phyloP scores from a whole-genome alignment of 176 grass and related monocot genomes.

The Carex littledalei region DNA sequence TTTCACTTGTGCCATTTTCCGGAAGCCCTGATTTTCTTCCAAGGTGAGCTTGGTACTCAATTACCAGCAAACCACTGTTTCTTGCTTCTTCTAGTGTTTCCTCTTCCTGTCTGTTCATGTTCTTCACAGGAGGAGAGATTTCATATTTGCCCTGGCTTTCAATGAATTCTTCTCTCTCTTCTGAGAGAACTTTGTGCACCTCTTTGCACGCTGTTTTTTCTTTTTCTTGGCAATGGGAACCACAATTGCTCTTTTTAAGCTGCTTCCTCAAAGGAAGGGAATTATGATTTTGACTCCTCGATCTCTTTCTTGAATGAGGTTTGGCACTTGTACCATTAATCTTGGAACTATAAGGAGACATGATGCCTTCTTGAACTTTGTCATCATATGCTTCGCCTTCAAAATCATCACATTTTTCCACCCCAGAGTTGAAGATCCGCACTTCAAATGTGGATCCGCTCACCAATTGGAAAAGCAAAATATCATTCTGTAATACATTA shows the following conservation, averaged over 20 bases:
- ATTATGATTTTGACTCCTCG: no score
- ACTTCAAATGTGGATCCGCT: conserved; percentile 28
- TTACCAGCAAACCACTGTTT: not conserved
- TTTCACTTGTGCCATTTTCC: not conserved
- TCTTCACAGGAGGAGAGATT: not conserved
- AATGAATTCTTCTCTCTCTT: not conserved
- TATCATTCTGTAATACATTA: conserved; percentile 14
- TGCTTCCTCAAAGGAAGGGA: no score
- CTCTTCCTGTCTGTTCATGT: not conserved
- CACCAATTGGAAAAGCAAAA: conserved; percentile 37
- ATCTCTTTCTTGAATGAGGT: no score
- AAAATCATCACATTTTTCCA: conserved; percentile 23
- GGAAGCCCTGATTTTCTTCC: not conserved
- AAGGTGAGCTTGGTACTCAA: not conserved
- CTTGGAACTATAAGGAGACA: no score
- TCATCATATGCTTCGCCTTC: not conserved
- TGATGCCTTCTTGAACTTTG: no score
- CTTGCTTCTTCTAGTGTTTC: not conserved
- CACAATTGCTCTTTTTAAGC: no score
- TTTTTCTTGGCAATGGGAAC: not conserved
- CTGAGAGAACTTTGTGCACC: not conserved
- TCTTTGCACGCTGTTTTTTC: not conserved
- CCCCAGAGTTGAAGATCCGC: conserved; percentile 26
- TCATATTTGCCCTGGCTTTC: not conserved
- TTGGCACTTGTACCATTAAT: no score